Evolutionary conservation across 2,329 filamentous ascomycete species (phyloP), one percentile per base, ranked within the genome.

Genomic region (Epicoccum sorghinum): DNA sequence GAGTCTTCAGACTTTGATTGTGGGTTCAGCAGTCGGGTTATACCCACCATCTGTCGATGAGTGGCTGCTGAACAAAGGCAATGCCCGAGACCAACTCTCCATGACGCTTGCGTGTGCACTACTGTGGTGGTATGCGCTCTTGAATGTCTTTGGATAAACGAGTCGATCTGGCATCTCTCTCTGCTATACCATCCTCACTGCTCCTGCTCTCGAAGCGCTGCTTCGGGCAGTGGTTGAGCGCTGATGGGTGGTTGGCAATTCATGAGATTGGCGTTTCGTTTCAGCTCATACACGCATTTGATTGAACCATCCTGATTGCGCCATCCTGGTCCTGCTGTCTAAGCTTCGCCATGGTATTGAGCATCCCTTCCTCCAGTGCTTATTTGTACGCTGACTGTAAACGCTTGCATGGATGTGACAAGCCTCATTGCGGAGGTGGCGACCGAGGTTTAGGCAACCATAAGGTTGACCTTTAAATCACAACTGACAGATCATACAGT

Each of bases 31-130:
- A 68, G 62, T 59, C 55, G 49, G 62, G 62, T 9, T 42, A n/a
- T 43, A 55, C 56, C 60, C 52, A 52, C 18, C 59, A 61, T 63
- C 59, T 59, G 44, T 44, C 23, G 66, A 61, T 67, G 59, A 36
- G 65, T 71, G 62, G 61, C 62, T 70, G 63, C 56, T 72, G 67
- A 52, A 63, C 69, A 74, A 74, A 74, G 71, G 71, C 71, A 67
- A 58, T 59, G 59, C 67, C 69, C 71, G 24, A 74, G 52, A 74
- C 49, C 24, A 66, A 71, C 46, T 55, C 55, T 48, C 47, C 41
- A 18, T 45, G 47, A 47, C 36, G 55, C 25, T 35, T 22, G 38
- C 52, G 29, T 14, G 25, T 47, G 32, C 38, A 56, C 55, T 52
- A 62, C 61, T 57, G 45, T 49, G 58, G 47, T 58, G 29, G 59